Evolutionary conservation across 2,329 filamentous ascomycete genomes (phyloP).

Genomic region (Fusarium bulbicola): DNA sequence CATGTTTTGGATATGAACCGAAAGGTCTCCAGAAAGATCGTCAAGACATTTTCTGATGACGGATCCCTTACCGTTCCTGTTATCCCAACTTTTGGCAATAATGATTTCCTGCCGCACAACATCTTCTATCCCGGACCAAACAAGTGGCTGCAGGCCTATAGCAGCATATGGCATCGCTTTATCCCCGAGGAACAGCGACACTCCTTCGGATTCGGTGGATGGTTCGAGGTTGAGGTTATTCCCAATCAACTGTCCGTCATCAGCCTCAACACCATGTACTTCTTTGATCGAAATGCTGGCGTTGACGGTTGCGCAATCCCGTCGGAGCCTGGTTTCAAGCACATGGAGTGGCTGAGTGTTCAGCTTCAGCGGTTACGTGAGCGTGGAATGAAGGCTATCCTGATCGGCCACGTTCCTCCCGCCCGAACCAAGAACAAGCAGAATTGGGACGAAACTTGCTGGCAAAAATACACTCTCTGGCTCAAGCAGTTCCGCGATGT

Average conservation of each 20-base stretch:
- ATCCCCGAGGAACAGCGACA: constrained; percentile 94
- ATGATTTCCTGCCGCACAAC: constrained; percentile 97
- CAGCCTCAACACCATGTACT: constrained; percentile 96
- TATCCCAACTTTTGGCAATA: constrained; percentile 93
- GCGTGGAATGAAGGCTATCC: constrained; percentile 90
- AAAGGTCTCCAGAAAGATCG: constrained; percentile 78
- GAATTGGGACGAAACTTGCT: constrained; percentile 96
- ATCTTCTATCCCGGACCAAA: constrained; percentile 89
- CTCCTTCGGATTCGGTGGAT: constrained; percentile 90
- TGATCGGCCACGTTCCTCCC: constrained; percentile 94
- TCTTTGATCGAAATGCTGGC: constrained; percentile 92
- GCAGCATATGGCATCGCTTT: constrained; percentile 82
- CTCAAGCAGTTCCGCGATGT: constrained; percentile 90
- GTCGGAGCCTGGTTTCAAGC: constrained; percentile 88
- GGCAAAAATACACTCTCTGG: constrained; percentile 97
- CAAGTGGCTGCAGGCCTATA: constrained; percentile 80
- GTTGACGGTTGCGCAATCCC: constrained; percentile 86
- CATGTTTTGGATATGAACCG: constrained; percentile 84
- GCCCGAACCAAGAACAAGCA: constrained; percentile 85
- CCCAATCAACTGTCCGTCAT: constrained; percentile 86
- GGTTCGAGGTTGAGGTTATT: constrained; percentile 94
- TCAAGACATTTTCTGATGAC: constrained; percentile 73
- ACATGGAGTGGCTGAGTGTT: constrained; percentile 94
- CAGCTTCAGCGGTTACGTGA: constrained; percentile 86
- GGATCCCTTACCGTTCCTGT: constrained; percentile 76